These are phyloP conservation scores for Serendipita sp. DNA, from an alignment of 768 basidiomycete species.

Conservation along the genomic window DNA sequence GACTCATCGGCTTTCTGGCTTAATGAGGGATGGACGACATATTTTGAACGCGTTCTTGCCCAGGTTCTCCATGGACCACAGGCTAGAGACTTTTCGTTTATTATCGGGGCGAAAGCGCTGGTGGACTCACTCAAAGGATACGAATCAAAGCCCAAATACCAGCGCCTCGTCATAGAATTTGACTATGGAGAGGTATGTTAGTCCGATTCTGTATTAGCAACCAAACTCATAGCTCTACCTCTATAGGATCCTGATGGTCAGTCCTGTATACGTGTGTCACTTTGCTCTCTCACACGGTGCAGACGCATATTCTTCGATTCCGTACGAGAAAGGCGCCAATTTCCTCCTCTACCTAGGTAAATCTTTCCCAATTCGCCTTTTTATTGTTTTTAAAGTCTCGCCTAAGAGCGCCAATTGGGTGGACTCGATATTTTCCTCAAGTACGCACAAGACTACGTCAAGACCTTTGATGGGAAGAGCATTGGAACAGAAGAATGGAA, in stretches of 20 bases:
- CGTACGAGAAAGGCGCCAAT: conserved; percentile 84
- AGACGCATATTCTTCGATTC: conserved; percentile 27
- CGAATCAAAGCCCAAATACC: conserved; percentile 48
- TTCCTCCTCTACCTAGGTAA: conserved; percentile 70
- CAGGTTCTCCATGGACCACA: conserved; percentile 53
- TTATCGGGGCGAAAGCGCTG: conserved; percentile 58
- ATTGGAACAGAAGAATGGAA: conserved; percentile 80
- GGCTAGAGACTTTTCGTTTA: conserved; percentile 62
- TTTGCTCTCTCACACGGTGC: not conserved
- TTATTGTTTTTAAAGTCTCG: not conserved
- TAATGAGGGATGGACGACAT: conserved; percentile 85
- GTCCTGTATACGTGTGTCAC: not conserved
- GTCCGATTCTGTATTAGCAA: not conserved
- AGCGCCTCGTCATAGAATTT: conserved; percentile 62
- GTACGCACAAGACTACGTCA: conserved; percentile 68
- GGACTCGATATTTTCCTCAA: conserved; percentile 72
- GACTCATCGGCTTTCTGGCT: conserved; percentile 74
- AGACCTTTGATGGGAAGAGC: conserved; percentile 63
- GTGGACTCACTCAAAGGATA: conserved; percentile 53
- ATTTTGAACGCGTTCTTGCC: conserved; percentile 69
- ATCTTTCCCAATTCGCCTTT: conserved; percentile 9
- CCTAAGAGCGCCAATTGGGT: conserved; percentile 53
- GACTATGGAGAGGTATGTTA: conserved; percentile 38
- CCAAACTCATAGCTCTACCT: not conserved
- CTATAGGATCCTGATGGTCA: conserved; percentile 16